phyloP scores from a whole-genome alignment of 257 asterid species.

The Salvia hispanica region DNA sequence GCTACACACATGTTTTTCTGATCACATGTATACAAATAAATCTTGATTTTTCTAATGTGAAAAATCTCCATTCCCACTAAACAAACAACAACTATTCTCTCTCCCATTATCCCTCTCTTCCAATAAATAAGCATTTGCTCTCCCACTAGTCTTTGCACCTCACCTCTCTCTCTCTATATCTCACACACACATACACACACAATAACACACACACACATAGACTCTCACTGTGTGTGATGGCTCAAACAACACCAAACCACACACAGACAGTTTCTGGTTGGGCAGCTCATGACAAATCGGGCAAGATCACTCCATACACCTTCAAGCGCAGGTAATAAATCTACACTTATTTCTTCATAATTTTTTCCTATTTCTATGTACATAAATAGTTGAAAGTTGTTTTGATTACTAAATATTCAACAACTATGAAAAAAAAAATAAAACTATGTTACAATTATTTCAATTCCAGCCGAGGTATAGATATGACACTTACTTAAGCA shows the following conservation, averaged over 20 bases:
- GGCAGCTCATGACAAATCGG: constrained; percentile 57
- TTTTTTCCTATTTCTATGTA: neutral
- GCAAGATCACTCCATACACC: constrained; percentile 46
- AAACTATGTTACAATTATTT: neutral
- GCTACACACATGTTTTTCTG: too few species aligned
- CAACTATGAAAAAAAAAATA: neutral
- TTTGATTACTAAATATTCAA: too few species aligned
- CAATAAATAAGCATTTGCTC: neutral
- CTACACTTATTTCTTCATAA: neutral
- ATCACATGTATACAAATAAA: neutral
- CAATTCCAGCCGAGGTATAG: too few species aligned
- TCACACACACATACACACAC: neutral
- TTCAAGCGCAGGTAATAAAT: constrained; percentile 51
- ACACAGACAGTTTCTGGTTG: constrained; percentile 58
- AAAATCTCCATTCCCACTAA: neutral
- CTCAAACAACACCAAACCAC: constrained; percentile 57
- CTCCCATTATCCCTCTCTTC: neutral
- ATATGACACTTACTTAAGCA: too few species aligned
- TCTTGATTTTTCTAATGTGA: too few species aligned
- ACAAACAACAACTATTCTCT: neutral
- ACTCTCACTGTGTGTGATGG: constrained; percentile 32
- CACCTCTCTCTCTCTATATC: neutral
- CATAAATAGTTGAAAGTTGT: neutral
- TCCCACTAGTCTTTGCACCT: neutral
- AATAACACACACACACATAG: too few species aligned